Evolutionary conservation across 2,329 filamentous ascomycete genomes (phyloP).

Genomic region (Fusarium subglutinans): DNA sequence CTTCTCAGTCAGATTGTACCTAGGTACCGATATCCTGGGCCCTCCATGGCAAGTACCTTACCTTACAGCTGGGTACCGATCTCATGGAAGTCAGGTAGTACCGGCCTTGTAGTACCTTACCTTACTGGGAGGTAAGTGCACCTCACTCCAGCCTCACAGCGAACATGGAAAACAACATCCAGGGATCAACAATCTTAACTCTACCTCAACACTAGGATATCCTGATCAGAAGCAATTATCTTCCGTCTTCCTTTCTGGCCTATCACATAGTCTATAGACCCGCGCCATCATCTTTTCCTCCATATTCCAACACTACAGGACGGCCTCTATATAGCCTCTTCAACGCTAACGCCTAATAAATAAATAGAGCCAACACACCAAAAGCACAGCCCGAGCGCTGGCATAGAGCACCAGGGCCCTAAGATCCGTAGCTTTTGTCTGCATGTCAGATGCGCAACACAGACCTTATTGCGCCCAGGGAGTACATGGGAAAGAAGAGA

Average conservation of each 20-base stretch:
- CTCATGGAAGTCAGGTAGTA: neutral
- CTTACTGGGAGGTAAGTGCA: neutral
- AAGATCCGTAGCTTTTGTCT: conserved; percentile 4
- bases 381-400: conserved; percentile 16
- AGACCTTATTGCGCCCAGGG: conserved; percentile 21
- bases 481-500: neutral
- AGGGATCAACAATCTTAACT: neutral
- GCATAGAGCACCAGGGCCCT: neutral
- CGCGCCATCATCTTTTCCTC: neutral
- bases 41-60: neutral
- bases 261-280: neutral
- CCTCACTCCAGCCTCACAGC: neutral
- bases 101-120: neutral
- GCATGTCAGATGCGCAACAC: conserved; percentile 26
- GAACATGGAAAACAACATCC: neutral
- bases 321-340: neutral
- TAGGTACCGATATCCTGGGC: neutral
- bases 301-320: neutral
- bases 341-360: conserved; percentile 7
- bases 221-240: neutral
- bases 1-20: neutral
- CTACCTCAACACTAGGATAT: neutral
- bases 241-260: neutral
- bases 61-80: neutral
- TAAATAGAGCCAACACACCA: neutral